Evolutionary conservation across 2,329 filamentous ascomycete genomes (phyloP).

Genomic region (Fusarium floridanum): DNA sequence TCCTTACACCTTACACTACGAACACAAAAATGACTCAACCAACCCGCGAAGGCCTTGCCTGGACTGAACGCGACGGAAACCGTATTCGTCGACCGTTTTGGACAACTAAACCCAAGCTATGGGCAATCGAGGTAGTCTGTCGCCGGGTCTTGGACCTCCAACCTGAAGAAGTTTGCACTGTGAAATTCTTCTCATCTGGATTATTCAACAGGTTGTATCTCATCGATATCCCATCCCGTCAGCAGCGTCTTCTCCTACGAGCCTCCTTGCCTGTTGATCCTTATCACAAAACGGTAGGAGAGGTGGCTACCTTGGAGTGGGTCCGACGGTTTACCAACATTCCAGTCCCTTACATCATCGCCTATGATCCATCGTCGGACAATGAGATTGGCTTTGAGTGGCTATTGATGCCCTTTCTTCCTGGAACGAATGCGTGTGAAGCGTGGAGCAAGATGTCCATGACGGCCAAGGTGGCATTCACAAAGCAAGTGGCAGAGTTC

Average conservation of each 20-base stretch:
- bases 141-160: background rate
- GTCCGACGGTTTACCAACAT: background rate
- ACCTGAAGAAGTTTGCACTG: background rate
- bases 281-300: background rate
- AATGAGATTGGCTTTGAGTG: constrained; percentile 45
- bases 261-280: constrained; percentile 13
- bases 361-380: background rate
- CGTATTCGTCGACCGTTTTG: background rate
- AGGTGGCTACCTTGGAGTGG: constrained; percentile 9
- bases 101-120: background rate
- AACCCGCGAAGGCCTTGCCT: background rate
- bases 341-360: constrained; percentile 3
- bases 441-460: constrained; percentile 42
- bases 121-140: constrained; percentile 5
- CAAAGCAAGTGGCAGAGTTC: constrained; percentile 16
- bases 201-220: background rate
- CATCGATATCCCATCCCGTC: background rate
- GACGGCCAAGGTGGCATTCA: constrained; percentile 5
- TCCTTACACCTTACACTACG: background rate
- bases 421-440: constrained; percentile 44
- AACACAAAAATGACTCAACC: background rate
- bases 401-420: constrained; percentile 54
- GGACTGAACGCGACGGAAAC: background rate
- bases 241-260: background rate
- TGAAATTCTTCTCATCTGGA: background rate